Evolutionary conservation across 2,329 filamentous ascomycete genomes (phyloP).

Genomic region (Pestalotiopsis sp.): DNA sequence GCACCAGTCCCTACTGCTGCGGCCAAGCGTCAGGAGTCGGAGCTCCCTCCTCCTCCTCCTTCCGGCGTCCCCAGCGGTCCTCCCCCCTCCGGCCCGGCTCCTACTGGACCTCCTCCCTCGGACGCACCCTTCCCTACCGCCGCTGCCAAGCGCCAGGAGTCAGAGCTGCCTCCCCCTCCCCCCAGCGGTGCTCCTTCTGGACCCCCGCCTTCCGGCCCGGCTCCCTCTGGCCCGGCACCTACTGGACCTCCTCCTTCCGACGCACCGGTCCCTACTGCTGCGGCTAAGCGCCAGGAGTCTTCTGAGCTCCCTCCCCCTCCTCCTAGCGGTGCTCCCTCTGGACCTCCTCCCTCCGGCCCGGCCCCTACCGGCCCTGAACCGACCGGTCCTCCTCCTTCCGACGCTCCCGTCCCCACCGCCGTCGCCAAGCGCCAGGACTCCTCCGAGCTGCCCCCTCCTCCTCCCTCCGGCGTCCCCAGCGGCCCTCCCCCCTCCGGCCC

Average conservation of each 20-base stretch:
- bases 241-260: background rate
- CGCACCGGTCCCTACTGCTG: background rate
- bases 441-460: background rate
- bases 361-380: background rate
- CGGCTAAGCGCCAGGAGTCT: background rate
- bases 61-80: background rate
- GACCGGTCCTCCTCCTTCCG: background rate
- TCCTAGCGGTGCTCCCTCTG: background rate
- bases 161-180: background rate
- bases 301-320: background rate
- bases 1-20: background rate
- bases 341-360: background rate
- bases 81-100: background rate
- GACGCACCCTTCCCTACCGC: background rate
- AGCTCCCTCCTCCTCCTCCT: background rate
- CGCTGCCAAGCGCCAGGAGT: background rate
- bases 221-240: background rate
- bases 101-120: background rate
- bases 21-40: background rate
- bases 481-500: background rate
- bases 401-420: background rate
- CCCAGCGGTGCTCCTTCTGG: background rate
- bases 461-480: background rate
- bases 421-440: background rate
- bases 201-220: background rate